Conservation (phyloP, 768 basidiomycete genomes). For the Stropharia rugosoannulata region DNA sequence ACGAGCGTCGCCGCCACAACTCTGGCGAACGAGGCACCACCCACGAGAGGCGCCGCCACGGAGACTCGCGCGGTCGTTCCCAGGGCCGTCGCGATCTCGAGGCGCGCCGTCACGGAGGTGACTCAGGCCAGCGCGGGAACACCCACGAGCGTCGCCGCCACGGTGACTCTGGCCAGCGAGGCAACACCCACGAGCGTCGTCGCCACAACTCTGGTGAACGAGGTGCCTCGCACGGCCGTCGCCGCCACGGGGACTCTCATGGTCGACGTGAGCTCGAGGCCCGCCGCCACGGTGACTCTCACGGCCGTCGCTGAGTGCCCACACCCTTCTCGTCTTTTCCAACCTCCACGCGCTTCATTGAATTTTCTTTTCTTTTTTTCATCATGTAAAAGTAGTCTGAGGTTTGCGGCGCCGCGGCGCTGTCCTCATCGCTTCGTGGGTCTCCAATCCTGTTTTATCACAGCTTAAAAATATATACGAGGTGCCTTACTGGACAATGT, state of each 20-base stretch:
- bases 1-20: constrained; percentile 4
- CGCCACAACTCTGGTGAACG: constrained; percentile 9
- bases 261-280: constrained; percentile 6
- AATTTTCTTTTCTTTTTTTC: too few species aligned
- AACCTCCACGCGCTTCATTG: too few species aligned
- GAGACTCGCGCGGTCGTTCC: constrained; percentile 2
- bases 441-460: too few species aligned
- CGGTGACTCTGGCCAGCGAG: background rate
- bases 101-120: constrained; percentile 12
- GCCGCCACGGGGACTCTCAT: constrained; percentile 5
- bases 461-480: too few species aligned
- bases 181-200: background rate
- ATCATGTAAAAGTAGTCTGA: too few species aligned
- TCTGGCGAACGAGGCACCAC: background rate
- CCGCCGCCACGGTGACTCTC: constrained; percentile 10
- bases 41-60: constrained; percentile 4
- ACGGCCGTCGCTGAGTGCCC: background rate
- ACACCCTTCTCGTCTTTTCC: too few species aligned
- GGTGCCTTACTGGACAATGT: too few species aligned
- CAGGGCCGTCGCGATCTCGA: constrained; percentile 8
- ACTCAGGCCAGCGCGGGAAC: background rate
- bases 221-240: constrained; percentile 2
- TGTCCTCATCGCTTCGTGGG: too few species aligned
- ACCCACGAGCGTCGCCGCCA: too few species aligned
- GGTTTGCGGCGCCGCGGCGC: too few species aligned